Conservation (phyloP, 1,139 yeast genomes). For the Citeromyces siamensis region DNA sequence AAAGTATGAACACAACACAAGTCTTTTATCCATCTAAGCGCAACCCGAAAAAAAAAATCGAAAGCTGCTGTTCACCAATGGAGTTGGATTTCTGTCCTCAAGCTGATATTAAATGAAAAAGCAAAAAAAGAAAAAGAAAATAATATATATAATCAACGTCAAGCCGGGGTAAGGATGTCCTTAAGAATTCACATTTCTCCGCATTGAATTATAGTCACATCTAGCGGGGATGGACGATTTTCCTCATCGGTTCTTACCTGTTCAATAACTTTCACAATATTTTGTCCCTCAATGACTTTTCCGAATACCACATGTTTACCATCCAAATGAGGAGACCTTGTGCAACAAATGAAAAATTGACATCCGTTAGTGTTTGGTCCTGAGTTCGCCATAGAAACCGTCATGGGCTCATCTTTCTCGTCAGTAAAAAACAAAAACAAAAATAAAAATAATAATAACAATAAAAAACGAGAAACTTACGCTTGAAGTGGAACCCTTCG, state of each 20-base stretch:
- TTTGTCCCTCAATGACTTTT: constrained; percentile 47
- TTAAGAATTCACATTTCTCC: constrained; percentile 40
- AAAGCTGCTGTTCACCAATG: too few species aligned
- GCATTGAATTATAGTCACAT: constrained; percentile 40
- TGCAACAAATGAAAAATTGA: constrained; percentile 72
- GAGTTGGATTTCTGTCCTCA: too few species aligned
- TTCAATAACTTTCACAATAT: constrained; percentile 58
- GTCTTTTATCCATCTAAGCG: neutral
- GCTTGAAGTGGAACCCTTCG: constrained; percentile 41
- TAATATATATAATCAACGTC: too few species aligned
- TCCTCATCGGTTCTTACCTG: constrained; percentile 28
- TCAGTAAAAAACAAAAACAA: constrained; percentile 43
- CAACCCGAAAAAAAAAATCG: too few species aligned
- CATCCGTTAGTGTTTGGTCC: constrained; percentile 55
- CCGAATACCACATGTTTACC: constrained; percentile 79
- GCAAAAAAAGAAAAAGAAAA: too few species aligned
- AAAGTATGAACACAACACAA: neutral
- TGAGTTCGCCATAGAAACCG: constrained; percentile 63
- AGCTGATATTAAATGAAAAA: too few species aligned
- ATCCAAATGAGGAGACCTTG: constrained; percentile 57
- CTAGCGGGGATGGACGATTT: constrained; percentile 17
- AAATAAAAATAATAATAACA: too few species aligned
- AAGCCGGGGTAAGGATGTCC: constrained; percentile 2
- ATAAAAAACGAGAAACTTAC: too few species aligned
- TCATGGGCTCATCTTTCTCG: constrained; percentile 21